These are phyloP conservation scores for Monascus purpureus DNA, from an alignment of 495 filamentous ascomycete genomes.

Conservation along the genomic window DNA sequence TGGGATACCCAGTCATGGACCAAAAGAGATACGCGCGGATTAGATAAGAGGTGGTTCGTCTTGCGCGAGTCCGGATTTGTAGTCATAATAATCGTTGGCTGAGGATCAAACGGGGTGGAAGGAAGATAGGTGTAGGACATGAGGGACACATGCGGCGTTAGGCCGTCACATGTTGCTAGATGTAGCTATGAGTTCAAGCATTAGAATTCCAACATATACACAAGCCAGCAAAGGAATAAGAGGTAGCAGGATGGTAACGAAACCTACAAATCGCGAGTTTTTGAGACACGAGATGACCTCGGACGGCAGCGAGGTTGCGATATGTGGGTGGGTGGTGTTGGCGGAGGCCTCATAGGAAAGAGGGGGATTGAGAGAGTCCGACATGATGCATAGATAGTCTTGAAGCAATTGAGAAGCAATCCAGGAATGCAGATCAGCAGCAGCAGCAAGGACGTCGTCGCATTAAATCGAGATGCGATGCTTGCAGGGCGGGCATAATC, in stretches of 20 bases:
- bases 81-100: conserved; percentile 83
- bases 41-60: conserved; percentile 70
- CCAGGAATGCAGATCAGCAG: no score
- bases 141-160: conserved; percentile 83
- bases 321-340: conserved; percentile 53
- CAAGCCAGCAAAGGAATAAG: neutral
- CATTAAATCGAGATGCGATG: no score
- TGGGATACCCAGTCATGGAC: conserved; percentile 98
- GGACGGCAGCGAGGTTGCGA: conserved; percentile 53
- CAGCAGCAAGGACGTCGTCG: no score
- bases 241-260: neutral
- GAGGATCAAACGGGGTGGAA: conserved; percentile 54
- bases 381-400: conserved; percentile 29
- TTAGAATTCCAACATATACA: neutral
- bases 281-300: conserved; percentile 85
- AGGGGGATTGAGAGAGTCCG: conserved; percentile 36
- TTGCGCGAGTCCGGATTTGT: conserved; percentile 81
- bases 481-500: no score
- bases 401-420: no score
- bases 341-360: conserved; percentile 64
- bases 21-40: conserved; percentile 84
- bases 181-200: conserved; percentile 51
- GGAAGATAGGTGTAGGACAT: conserved; percentile 99
- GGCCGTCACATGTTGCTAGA: conserved; percentile 72
- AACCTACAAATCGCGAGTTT: conserved; percentile 81